A percentile compares a stretch with the other conserved stretches of the same genome.
Evolutionary conservation across 257 asterid species (phyloP).

Genomic region (Penstemon eatonii): DNA sequence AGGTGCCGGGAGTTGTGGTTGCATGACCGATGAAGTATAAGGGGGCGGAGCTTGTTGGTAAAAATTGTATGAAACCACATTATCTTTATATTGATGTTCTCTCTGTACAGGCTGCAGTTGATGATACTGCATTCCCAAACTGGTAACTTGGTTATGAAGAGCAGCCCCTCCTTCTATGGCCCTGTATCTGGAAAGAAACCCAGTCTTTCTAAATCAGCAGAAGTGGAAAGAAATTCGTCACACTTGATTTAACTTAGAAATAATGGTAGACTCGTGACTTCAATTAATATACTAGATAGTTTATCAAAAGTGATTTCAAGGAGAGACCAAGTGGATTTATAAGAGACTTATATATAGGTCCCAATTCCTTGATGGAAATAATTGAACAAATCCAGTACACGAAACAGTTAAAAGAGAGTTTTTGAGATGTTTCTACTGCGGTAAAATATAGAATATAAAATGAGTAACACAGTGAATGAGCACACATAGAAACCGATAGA

Average conservation of each 20-base stretch:
- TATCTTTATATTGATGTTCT: slow-evolving; percentile 26
- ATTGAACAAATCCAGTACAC: too few species aligned
- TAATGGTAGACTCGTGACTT: not conserved
- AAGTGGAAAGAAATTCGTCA: not conserved
- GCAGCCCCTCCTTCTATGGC: slow-evolving; percentile 25
- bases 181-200: slow-evolving; percentile 31
- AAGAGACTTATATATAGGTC: too few species aligned
- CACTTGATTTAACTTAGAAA: not conserved
- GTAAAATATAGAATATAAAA: too few species aligned
- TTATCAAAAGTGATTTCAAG: too few species aligned
- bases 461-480: too few species aligned
- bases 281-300: too few species aligned
- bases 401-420: too few species aligned
- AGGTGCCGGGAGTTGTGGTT: slow-evolving; percentile 30
- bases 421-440: too few species aligned
- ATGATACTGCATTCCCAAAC: slow-evolving; percentile 32
- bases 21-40: slow-evolving; percentile 31
- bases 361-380: too few species aligned
- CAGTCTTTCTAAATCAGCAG: slow-evolving; percentile 21
- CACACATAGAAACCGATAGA: too few species aligned
- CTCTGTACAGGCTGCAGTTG: slow-evolving; percentile 24
- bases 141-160: slow-evolving; percentile 28
- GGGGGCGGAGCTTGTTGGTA: slow-evolving; percentile 27
- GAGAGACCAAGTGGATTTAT: too few species aligned
- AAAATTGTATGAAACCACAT: slow-evolving; percentile 31